phyloP scores from a whole-genome alignment of 257 asterid genomes.

The Gentiana straminea region DNA sequence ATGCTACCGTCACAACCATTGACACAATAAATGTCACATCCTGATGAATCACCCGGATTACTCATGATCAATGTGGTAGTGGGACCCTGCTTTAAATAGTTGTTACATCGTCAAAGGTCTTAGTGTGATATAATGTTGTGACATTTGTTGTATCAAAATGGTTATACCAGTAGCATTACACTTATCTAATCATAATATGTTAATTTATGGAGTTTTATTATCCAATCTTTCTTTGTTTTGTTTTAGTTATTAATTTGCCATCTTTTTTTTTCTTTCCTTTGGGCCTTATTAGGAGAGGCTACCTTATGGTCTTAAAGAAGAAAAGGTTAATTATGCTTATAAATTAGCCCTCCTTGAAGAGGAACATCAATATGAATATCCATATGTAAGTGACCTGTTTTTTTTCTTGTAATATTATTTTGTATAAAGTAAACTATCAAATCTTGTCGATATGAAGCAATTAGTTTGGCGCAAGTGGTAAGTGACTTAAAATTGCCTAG shows the following conservation, averaged over 20 bases:
- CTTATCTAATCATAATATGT: no score
- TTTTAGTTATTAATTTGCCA: not conserved
- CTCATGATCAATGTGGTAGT: not conserved
- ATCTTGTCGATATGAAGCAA: not conserved
- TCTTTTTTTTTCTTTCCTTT: not conserved
- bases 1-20: no score
- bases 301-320: conserved; percentile 35
- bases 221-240: not conserved
- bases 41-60: not conserved
- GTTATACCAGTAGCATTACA: no score
- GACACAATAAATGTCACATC: not conserved
- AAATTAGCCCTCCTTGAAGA: conserved; percentile 22
- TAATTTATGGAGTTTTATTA: no score
- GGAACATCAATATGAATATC: conserved; percentile 14
- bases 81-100: not conserved
- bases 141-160: no score
- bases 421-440: no score
- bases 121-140: no score
- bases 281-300: conserved; percentile 23
- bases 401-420: not conserved
- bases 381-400: conserved; percentile 5
- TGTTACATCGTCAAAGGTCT: not conserved
- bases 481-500: no score
- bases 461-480: no score
- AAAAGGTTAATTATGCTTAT: conserved; percentile 26